Evolutionary conservation across 2,329 filamentous ascomycete genomes (phyloP).

Genomic region (Tolypocladium paradoxum): DNA sequence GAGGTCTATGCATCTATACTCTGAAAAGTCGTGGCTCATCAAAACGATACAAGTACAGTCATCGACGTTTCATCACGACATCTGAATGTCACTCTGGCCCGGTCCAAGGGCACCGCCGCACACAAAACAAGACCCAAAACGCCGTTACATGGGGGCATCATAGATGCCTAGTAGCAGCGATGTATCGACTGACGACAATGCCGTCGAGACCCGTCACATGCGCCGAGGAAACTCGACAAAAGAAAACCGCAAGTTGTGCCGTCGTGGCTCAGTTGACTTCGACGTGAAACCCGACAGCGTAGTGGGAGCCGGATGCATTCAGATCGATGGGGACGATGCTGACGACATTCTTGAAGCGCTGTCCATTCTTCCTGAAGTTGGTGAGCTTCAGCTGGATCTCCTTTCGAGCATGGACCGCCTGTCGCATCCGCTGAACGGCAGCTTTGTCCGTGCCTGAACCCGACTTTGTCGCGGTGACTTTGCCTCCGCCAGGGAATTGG

Average conservation of each 20-base stretch:
- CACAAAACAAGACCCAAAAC: background rate
- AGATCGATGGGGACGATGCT: constrained; percentile 75
- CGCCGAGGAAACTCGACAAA: background rate
- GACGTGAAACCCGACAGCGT: constrained; percentile 73
- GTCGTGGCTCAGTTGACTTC: constrained; percentile 38
- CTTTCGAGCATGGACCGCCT: constrained; percentile 29
- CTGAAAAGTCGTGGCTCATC: background rate
- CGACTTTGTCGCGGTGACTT: background rate
- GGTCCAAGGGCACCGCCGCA: background rate
- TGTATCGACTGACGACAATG: background rate
- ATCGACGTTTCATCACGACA: background rate
- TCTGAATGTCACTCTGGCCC: background rate
- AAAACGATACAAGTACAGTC: background rate
- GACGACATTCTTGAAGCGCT: constrained; percentile 69
- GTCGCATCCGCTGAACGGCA: constrained; percentile 43
- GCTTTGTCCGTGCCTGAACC: constrained; percentile 25
- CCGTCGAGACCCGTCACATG: background rate
- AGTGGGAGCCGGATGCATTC: constrained; percentile 54
- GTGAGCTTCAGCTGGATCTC: constrained; percentile 47
- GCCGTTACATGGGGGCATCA: constrained; percentile 2
- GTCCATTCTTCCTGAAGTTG: constrained; percentile 75
- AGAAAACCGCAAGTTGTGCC: background rate
- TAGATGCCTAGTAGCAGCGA: background rate
- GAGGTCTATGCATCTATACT: background rate
- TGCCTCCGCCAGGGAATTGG: constrained; percentile 55